These are phyloP conservation scores for Penicillium sp. DNA, from an alignment of 2,329 filamentous ascomycete species.

Conservation along the genomic window DNA sequence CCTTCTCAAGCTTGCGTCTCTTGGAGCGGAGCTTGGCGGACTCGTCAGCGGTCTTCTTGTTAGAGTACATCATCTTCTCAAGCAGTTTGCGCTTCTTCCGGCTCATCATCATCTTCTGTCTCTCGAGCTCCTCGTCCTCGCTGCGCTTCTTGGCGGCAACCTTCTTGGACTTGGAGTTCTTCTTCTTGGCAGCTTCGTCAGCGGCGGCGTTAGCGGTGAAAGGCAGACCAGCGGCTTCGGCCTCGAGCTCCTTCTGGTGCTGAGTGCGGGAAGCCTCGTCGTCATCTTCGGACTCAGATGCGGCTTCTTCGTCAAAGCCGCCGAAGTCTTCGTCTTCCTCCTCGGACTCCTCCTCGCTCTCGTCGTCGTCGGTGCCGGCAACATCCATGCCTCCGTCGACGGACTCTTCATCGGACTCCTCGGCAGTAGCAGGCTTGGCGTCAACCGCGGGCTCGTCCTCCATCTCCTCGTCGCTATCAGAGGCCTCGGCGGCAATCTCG, in stretches of 20 bases:
- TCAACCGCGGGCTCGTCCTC: conserved; percentile 34
- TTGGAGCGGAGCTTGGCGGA: conserved; percentile 84
- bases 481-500: conserved; percentile 64
- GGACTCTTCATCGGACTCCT: conserved; percentile 47
- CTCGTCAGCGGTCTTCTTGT: conserved; percentile 89
- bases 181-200: conserved; percentile 65
- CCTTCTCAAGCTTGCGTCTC: conserved; percentile 82
- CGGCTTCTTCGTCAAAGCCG: conserved; percentile 54
- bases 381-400: conserved; percentile 53
- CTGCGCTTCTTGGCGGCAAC: conserved; percentile 64
- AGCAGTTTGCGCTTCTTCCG: conserved; percentile 97
- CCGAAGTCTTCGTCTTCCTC: conserved; percentile 48
- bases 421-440: conserved; percentile 17
- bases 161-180: conserved; percentile 66
- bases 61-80: conserved; percentile 96
- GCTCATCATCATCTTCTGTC: conserved; percentile 96
- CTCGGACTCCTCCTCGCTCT: conserved; percentile 49
- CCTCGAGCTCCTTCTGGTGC: conserved; percentile 88
- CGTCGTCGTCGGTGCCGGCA: conserved; percentile 45
- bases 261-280: conserved; percentile 62
- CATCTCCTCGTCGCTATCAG: conserved; percentile 44
- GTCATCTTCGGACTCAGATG: conserved; percentile 56
- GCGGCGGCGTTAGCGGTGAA: conserved; percentile 50
- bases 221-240: conserved; percentile 74
- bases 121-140: conserved; percentile 84